phyloP scores from a whole-genome alignment of 2,329 filamentous ascomycete genomes.

The Pseudogymnoascus destructans region DNA sequence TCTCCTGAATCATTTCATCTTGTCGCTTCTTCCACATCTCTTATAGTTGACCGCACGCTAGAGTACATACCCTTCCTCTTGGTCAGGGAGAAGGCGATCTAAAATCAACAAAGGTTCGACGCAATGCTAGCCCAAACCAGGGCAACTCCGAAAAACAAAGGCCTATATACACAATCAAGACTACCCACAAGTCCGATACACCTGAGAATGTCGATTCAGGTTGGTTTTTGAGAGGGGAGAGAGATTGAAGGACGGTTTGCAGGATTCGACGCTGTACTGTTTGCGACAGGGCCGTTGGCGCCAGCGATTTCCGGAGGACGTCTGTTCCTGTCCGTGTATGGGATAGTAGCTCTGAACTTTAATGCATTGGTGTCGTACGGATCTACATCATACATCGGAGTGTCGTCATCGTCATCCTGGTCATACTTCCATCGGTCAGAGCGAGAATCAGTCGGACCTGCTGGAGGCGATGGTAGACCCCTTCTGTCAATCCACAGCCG shows the following conservation, averaged over 20 bases:
- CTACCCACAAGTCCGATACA: neutral
- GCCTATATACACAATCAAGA: constrained; percentile 3
- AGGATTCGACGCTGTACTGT: constrained; percentile 13
- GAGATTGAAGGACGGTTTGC: constrained; percentile 9
- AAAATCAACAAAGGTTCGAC: constrained; percentile 16
- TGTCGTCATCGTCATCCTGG: constrained; percentile 68
- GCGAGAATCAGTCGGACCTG: constrained; percentile 33
- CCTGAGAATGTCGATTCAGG: constrained; percentile 9
- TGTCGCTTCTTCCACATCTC: constrained; percentile 8
- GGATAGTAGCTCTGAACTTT: constrained; percentile 41
- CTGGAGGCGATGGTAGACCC: constrained; percentile 43
- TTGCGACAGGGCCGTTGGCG: constrained; percentile 13
- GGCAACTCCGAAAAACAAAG: constrained; percentile 21
- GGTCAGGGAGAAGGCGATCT: constrained; percentile 10
- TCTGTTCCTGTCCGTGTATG: constrained; percentile 13
- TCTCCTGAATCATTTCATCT: constrained; percentile 5
- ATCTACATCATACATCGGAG: constrained; percentile 62
- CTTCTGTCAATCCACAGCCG: constrained; percentile 81
- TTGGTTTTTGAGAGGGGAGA: constrained; percentile 9
- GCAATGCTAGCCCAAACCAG: constrained; percentile 21
- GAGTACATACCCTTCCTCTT: constrained; percentile 8
- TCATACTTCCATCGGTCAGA: constrained; percentile 77
- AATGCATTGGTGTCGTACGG: constrained; percentile 49
- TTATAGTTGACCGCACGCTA: constrained; percentile 5
- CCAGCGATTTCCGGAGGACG: constrained; percentile 18